Conservation (phyloP, 1,284 basidiomycete species). For the Boletus sp. region DNA sequence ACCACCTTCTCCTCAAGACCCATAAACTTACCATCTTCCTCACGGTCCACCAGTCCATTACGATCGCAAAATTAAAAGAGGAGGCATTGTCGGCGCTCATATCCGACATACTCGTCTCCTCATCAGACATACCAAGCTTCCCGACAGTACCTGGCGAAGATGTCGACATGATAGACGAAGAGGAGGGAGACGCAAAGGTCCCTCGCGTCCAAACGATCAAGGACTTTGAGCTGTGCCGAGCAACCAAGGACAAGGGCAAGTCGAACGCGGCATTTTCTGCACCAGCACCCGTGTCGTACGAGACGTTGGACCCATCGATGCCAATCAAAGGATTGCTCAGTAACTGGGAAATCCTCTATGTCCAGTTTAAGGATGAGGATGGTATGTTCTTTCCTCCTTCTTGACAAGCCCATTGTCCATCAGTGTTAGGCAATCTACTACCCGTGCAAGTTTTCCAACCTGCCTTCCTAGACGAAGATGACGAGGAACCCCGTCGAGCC, state of each 20-base stretch:
- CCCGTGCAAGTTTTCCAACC: constrained; percentile 50
- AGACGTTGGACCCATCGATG: constrained; percentile 49
- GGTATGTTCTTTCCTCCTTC: constrained; percentile 47
- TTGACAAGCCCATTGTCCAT: neutral
- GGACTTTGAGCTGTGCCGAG: constrained; percentile 69
- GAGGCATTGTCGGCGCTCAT: constrained; percentile 65
- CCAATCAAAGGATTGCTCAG: constrained; percentile 53
- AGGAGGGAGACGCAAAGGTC: constrained; percentile 38
- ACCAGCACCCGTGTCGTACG: constrained; percentile 42
- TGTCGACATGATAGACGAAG: constrained; percentile 25
- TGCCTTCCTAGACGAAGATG: constrained; percentile 48
- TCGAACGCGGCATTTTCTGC: constrained; percentile 39
- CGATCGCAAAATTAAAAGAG: constrained; percentile 60
- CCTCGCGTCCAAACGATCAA: constrained; percentile 48
- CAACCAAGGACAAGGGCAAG: constrained; percentile 53
- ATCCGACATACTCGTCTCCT: constrained; percentile 43
- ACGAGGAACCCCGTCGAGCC: constrained; percentile 41
- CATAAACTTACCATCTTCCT: constrained; percentile 69
- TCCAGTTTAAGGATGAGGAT: constrained; percentile 63
- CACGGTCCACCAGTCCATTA: constrained; percentile 55
- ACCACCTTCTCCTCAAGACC: constrained; percentile 68
- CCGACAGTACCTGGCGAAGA: constrained; percentile 32
- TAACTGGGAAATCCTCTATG: constrained; percentile 67
- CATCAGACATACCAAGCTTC: constrained; percentile 20
- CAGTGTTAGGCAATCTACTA: constrained; percentile 42